Evolutionary conservation across 108 stramenopile genomes (phyloP).

Genomic region (Pseudonitzschia multiseries): DNA sequence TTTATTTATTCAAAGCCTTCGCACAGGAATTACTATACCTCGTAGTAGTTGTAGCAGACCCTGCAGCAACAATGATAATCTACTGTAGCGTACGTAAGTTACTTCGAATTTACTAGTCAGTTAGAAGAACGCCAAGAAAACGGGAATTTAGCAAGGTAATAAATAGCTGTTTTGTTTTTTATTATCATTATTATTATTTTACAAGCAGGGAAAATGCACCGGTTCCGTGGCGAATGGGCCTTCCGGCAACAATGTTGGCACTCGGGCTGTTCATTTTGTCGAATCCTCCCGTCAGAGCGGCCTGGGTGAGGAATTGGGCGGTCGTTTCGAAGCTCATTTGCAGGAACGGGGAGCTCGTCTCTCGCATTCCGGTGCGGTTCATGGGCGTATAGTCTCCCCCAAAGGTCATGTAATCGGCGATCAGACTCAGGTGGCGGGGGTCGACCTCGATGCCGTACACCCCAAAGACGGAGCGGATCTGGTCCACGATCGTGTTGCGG

Average conservation of each 20-base stretch:
- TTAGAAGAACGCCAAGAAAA: too few relatives aligned
- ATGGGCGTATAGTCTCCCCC: constrained; percentile 94
- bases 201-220: constrained; percentile 78
- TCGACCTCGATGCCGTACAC: constrained; percentile 99
- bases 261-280: constrained; percentile 89
- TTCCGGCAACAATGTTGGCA: constrained; percentile 93
- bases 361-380: constrained; percentile 96
- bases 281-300: constrained; percentile 69
- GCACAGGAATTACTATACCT: too few relatives aligned
- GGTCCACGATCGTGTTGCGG: constrained; percentile 90
- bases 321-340: constrained; percentile 99
- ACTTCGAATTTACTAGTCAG: too few relatives aligned
- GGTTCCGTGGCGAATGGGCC: constrained; percentile 90
- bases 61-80: too few relatives aligned
- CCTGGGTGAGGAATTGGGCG: constrained; percentile 90
- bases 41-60: too few relatives aligned
- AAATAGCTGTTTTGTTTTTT: background rate
- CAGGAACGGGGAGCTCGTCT: constrained; percentile 87
- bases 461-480: constrained; percentile 97
- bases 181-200: background rate
- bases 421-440: constrained; percentile 93
- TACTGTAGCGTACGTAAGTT: too few relatives aligned
- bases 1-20: too few relatives aligned
- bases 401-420: constrained; percentile 99
- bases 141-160: too few relatives aligned